Base-by-base conservation (phyloP, 2,329 filamentous ascomycete species). In the Pseudogymnoascus verrucosus region DNA sequence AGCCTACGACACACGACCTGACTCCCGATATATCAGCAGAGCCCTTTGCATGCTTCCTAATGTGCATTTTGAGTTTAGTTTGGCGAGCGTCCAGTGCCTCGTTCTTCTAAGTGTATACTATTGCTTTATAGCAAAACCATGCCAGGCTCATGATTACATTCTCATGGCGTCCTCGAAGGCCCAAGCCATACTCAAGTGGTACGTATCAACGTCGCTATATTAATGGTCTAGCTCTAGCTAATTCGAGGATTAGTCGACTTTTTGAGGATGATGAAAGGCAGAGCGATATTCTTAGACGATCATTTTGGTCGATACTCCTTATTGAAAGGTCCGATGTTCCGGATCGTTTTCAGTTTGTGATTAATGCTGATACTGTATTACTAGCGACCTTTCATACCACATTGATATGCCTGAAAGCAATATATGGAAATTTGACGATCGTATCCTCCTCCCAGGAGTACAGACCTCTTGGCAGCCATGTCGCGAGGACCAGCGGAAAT, bases 91-190 rank as follows among this genome's bases (percentile, higher is more conserved):
- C 8, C 71, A 73, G 63, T 71, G 69, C 47, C 63, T 72, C 11
- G 23, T 74, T 8, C 64, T 71, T 4, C 57, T 71, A 14, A 67
- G 67, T 36, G 64, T 73, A 51, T 72, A 74, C 65, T 70, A 74
- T 59, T 67, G 67, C 63, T 70, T 67, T 44, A 64, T 71, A 8
- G 63, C 66, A 8, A 69, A 67, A 44, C 72, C 71, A 11, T 71
- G 70, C 44, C 71, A 74, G 59, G 72, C 72, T 1, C 68, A 73
- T 64, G 71, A 73, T 40, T 73, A 72, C 51, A 68, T 67, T 36
- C 51, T 72, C 59, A 68, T 72, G 8, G 71, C 72, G 4, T 72
- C 71, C 2, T 70, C 67, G 57, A 72, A 72, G 64, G 68, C 70
- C 5, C 71, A 72, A 62, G 72, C 70, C 59, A 61, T 73, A 7